phyloP scores from a whole-genome alignment of 108 stramenopile species.

The Fistulifera solaris region DNA sequence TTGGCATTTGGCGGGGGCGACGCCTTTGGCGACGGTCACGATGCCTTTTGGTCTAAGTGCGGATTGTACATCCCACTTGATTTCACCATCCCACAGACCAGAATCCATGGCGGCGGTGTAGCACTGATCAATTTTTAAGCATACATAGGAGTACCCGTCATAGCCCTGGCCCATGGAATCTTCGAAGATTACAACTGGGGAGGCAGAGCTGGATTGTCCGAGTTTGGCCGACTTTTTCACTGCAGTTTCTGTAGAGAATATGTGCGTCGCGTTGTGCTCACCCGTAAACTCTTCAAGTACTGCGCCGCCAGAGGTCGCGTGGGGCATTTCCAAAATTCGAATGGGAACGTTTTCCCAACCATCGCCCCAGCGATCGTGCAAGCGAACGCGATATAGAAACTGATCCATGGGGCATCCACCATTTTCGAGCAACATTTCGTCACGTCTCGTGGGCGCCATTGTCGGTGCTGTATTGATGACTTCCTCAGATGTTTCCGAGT shows the following conservation, averaged over 20 bases:
- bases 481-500: not conserved
- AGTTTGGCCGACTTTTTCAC: not conserved
- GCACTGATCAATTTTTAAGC: not conserved
- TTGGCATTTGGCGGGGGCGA: not conserved
- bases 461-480: not conserved
- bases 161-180: not conserved
- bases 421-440: slow-evolving; percentile 1
- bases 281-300: no score
- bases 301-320: not conserved
- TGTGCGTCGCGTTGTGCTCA: no score
- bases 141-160: not conserved
- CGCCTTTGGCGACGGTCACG: not conserved
- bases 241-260: not conserved
- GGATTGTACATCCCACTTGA: not conserved
- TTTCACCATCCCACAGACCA: not conserved
- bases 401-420: slow-evolving; percentile 2
- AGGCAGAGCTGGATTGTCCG: not conserved
- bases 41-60: not conserved
- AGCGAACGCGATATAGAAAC: not conserved
- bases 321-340: not conserved
- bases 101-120: not conserved
- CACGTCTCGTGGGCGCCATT: not conserved
- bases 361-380: slow-evolving; percentile 4
- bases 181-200: not conserved
- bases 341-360: not conserved